Evolutionary conservation across 345 rosid genomes (phyloP).

Genomic region (Eucalyptus albens): DNA sequence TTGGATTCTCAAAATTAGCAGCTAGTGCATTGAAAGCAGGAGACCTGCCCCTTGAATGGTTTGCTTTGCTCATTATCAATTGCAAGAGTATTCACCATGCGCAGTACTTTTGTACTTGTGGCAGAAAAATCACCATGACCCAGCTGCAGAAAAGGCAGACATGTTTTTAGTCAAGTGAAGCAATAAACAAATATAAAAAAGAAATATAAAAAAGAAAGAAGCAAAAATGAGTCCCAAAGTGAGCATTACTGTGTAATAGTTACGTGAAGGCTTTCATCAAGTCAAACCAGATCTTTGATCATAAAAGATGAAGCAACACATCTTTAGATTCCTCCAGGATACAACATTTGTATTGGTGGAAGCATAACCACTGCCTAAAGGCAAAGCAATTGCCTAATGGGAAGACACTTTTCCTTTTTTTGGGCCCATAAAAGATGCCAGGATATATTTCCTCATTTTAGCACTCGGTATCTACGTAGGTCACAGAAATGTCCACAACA

Average conservation of each 20-base stretch:
- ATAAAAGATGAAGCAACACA: not conserved
- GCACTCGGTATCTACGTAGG: not conserved
- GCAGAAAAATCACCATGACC: constrained; percentile 95
- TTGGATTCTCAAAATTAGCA: constrained; percentile 80
- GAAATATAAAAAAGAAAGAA: not conserved
- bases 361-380: not conserved
- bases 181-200: not conserved
- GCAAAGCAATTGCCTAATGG: not conserved
- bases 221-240: not conserved
- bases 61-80: constrained; percentile 94
- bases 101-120: constrained; percentile 73
- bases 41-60: constrained; percentile 96
- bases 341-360: not conserved
- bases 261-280: not conserved
- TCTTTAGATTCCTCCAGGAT: not conserved
- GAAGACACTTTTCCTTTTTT: not conserved
- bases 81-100: constrained; percentile 89
- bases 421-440: not conserved
- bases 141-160: constrained; percentile 32
- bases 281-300: not conserved
- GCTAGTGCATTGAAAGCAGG: constrained; percentile 96
- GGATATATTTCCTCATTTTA: not conserved
- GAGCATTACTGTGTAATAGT: not conserved
- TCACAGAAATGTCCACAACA: not conserved
- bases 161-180: not conserved